Conservation (phyloP, 345 rosid species). For the Corchorus olitorius region DNA sequence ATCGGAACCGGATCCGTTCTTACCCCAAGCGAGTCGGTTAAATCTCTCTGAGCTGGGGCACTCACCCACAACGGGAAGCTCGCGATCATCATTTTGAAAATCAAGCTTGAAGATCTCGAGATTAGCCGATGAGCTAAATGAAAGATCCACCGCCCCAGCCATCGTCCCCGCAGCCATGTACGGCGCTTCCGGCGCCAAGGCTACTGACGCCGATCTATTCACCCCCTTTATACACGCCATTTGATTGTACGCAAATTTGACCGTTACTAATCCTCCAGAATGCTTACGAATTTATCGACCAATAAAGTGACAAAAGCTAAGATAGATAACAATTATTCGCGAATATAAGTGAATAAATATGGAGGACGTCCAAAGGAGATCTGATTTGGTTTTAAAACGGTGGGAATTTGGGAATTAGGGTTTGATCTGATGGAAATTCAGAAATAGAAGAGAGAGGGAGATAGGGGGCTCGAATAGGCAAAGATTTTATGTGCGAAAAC, state of each 20-base stretch:
- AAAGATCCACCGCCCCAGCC: slow-evolving; percentile 99
- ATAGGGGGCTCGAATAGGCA: background rate
- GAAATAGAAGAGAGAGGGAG: background rate
- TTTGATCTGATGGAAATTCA: slow-evolving; percentile 35
- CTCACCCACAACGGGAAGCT: slow-evolving; percentile 75
- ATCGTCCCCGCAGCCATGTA: slow-evolving; percentile 99
- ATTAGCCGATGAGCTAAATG: slow-evolving; percentile 88
- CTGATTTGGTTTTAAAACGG: slow-evolving; percentile 13
- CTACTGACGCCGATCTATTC: slow-evolving; percentile 92
- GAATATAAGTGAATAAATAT: background rate
- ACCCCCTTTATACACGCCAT: slow-evolving; percentile 97
- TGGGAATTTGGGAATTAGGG: slow-evolving; percentile 19
- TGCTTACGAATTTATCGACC: slow-evolving; percentile 12
- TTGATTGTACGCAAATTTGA: background rate
- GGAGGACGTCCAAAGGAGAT: background rate
- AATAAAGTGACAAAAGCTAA: slow-evolving; percentile 9
- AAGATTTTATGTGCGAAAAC: slow-evolving; percentile 1
- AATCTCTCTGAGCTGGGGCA: slow-evolving; percentile 90
- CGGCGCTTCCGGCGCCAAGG: slow-evolving; percentile 90
- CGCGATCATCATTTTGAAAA: slow-evolving; percentile 89
- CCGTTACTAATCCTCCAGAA: slow-evolving; percentile 9
- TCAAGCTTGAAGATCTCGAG: slow-evolving; percentile 98
- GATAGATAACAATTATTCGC: background rate
- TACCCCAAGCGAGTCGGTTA: slow-evolving; percentile 93
- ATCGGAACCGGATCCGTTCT: slow-evolving; percentile 83